Evolutionary conservation across 768 basidiomycete genomes (phyloP).

Genomic region (Pulveroboletus sp.): DNA sequence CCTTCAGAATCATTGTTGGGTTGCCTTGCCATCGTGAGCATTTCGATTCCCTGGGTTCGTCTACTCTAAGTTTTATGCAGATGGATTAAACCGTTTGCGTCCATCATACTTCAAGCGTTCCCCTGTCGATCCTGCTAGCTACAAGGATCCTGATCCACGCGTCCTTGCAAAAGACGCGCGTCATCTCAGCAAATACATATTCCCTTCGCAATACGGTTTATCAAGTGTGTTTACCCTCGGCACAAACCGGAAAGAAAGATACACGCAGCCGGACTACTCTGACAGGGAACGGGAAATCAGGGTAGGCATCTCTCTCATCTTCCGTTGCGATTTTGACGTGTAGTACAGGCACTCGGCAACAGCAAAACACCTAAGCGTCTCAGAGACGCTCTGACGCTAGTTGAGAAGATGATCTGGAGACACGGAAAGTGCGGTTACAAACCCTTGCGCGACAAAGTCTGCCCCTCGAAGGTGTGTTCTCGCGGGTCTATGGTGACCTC

Average conservation of each 20-base stretch:
- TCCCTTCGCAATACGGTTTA: constrained; percentile 76
- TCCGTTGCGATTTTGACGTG: not conserved
- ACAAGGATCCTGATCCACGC: constrained; percentile 45
- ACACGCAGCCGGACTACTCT: constrained; percentile 47
- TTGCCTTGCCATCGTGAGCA: constrained; percentile 64
- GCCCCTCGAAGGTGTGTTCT: constrained; percentile 68
- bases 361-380: constrained; percentile 76
- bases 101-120: constrained; percentile 40
- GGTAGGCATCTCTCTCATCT: constrained; percentile 35
- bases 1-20: constrained; percentile 54
- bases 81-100: constrained; percentile 60
- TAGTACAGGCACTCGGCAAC: constrained; percentile 36
- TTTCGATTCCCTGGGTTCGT: not conserved
- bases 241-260: constrained; percentile 23
- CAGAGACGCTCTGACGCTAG: constrained; percentile 47
- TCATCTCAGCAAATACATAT: constrained; percentile 78
- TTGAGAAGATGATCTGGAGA: constrained; percentile 63
- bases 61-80: constrained; percentile 34
- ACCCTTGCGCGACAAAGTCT: constrained; percentile 58
- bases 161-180: constrained; percentile 50
- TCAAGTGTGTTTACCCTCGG: constrained; percentile 50
- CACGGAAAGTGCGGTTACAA: constrained; percentile 72
- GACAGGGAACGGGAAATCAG: constrained; percentile 71
- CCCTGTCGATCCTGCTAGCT: constrained; percentile 24
- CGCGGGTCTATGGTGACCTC: not conserved